Base-by-base conservation (phyloP, 768 basidiomycete genomes). In the Boletus bicolor region DNA sequence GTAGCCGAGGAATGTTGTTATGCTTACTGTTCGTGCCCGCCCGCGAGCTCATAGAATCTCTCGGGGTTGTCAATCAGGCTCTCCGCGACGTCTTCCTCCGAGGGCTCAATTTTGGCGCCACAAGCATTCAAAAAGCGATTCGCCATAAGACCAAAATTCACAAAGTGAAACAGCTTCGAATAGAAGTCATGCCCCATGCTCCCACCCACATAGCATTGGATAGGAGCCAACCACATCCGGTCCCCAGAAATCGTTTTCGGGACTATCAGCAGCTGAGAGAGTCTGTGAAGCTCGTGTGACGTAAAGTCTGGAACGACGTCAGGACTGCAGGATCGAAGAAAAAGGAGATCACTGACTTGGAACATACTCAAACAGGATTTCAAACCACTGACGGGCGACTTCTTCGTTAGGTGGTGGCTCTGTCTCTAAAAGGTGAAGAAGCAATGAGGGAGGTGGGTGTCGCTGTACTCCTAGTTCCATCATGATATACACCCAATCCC, bases 81-180 rank as follows among this genome's bases (percentile, higher is more conserved):
- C 49, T 79, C 77, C 0, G 83, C 85, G 41, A 92, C 76, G 67
- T 93, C 91, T 54, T 91, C 85, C 5, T 91, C 82, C 44, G 82
- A 90, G 3, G 94, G 94, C 62, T 90, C 89, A 30, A 82, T 82
- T 63, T 83, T 87, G 17, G 93, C 89, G 4, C 93, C 93, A 62
- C 91, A 91, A 7, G 88, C 85, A 49, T 78, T 79, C 35, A 98
- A 76, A 71, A 98, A 97, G 5, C 79, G 75, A 63, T 92, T 93
- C 32, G 87, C 93, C 10, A 76, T 73, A 1, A 76, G 63, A 0
- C 93, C 94, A 68, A 95, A 96, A 67, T 94, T 84, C 48, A 98
- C 84, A 62, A 93, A 96, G 26, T 82, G 79, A 67, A 97, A 95
- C 1, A 95, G 75, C 56, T 87, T 85, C 3, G 85, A 85, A 64